Base-by-base conservation (phyloP, 306 rosid species). In the Quercus agrifolia region DNA sequence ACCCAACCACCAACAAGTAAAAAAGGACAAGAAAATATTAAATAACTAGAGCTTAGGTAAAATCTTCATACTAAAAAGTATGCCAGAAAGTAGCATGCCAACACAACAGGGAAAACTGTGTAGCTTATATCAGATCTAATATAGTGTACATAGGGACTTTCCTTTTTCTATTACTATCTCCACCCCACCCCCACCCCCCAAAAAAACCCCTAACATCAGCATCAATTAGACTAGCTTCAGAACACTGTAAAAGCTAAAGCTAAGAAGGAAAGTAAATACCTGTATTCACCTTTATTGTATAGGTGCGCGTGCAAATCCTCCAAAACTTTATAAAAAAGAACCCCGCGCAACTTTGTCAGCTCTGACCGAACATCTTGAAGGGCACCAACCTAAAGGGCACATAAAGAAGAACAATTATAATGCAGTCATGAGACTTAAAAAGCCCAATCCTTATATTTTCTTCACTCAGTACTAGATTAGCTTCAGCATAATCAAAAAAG, bases 341-440 rank as follows among this genome's bases (percentile, higher is more conserved):
- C 92, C 82, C 98, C 99, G 19, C 97, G 85, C 76, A 96, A 80
- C 87, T 96, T 96, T 5, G 98, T 85, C 88, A 96, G 85, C 85
- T 96, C 99, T 13, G 98, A 89, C 74, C 99, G 93, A 70, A 96
- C 98, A 88, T 96, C 99, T 90, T 91, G 99, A 87, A 96, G 97
- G 10, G 98, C 98, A 74, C 99, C 99, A 79, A 96, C 99, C 99
- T 96, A 76, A 41, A 41, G 70, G 77, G 58, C 85, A 81, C 49
- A 71, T n/a, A 49, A 78, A 44, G 44, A 74, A 77, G 78, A 79
- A 63, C 71, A 76, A 84, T 59, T 80, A 38, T 35, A 28, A 55
- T 74, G 41, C 57, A 80, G 68, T 46, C 74, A 70, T 27, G 56
- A 62, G 27, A 75, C 79, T 54, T 8, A 51, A 81, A 70, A 28